phyloP scores from a whole-genome alignment of 805 yeast genomes.

The Saccharomycopsis malanga region DNA sequence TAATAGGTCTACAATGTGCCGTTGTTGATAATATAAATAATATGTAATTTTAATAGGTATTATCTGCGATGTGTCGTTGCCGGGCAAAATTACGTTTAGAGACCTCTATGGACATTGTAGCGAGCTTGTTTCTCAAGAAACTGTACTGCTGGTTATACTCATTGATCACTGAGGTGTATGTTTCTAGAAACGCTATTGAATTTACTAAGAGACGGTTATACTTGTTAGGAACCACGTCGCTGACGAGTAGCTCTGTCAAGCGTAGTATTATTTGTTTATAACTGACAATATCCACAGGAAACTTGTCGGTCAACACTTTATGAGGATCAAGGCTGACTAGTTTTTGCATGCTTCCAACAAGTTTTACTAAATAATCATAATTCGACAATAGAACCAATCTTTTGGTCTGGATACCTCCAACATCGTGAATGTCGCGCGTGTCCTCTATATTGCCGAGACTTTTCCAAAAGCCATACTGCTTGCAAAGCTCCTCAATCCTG shows the following conservation, averaged over 20 bases:
- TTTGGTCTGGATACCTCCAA: constrained; percentile 2
- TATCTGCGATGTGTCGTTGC: not conserved
- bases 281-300: constrained; percentile 1
- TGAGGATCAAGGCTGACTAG: not conserved
- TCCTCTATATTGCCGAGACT: too few relatives aligned
- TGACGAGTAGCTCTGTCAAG: not conserved
- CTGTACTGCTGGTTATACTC: constrained; percentile 1
- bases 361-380: not conserved
- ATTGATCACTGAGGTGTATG: constrained; percentile 1
- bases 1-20: too few relatives aligned
- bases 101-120: not conserved
- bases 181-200: constrained; percentile 5
- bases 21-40: too few relatives aligned
- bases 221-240: constrained; percentile 3
- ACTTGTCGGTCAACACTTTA: constrained; percentile 2
- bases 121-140: not conserved
- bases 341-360: not conserved
- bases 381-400: constrained; percentile 7
- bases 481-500: not conserved
- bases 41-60: too few relatives aligned
- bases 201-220: constrained; percentile 5
- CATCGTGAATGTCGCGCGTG: not conserved
- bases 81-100: not conserved
- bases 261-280: not conserved
- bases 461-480: constrained; percentile 4